These are phyloP conservation scores for Mucor plumbeus DNA, from an alignment of 371 early-diverging fungal species.

Conservation along the genomic window DNA sequence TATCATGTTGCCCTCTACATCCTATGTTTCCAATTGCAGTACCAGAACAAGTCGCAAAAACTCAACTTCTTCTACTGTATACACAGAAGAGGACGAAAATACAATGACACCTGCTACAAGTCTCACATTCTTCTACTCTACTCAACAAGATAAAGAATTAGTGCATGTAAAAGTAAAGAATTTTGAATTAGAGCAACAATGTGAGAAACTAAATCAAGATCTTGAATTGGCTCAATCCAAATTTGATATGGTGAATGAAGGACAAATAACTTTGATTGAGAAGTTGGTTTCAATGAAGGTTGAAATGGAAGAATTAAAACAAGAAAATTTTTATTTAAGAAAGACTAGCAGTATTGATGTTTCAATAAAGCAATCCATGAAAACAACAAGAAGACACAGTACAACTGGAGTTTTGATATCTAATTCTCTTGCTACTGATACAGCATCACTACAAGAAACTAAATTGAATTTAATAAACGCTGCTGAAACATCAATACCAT, in stretches of 20 bases:
- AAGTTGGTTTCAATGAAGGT: constrained; percentile 36
- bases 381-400: constrained; percentile 11
- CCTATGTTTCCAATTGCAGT: neutral
- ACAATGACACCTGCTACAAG: constrained; percentile 1
- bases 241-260: constrained; percentile 52
- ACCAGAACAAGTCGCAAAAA: constrained; percentile 1
- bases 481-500: neutral
- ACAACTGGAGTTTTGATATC: neutral
- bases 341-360: constrained; percentile 3
- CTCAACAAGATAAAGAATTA: constrained; percentile 10
- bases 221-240: constrained; percentile 34
- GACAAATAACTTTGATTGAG: constrained; percentile 47
- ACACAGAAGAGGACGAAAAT: constrained; percentile 1
- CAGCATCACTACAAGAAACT: neutral
- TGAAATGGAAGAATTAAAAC: constrained; percentile 37
- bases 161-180: constrained; percentile 40
- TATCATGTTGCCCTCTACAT: constrained; percentile 1
- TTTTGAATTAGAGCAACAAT: constrained; percentile 43
- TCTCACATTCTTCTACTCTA: neutral
- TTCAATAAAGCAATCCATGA: neutral
- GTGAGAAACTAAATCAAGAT: constrained; percentile 35
- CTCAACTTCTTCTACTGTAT: constrained; percentile 4
- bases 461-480: constrained; percentile 1
- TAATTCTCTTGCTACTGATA: neutral
- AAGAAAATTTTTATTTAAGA: constrained; percentile 9